phyloP scores from a whole-genome alignment of 2,329 filamentous ascomycete genomes.

The Epichloe uncinata region DNA sequence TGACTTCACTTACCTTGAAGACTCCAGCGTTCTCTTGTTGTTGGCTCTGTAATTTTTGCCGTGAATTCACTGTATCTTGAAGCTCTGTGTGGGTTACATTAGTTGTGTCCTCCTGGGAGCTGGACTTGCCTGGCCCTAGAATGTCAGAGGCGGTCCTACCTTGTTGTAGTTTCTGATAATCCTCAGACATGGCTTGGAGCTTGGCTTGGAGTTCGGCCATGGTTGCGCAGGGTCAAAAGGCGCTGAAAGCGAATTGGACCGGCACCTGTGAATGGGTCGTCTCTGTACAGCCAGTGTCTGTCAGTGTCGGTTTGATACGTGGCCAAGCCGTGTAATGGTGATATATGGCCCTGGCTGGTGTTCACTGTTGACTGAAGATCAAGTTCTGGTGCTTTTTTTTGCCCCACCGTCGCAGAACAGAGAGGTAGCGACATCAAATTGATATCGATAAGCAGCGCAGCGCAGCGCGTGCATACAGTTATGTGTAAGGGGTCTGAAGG shows the following conservation, averaged over 20 bases:
- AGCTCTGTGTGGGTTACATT: constrained; percentile 47
- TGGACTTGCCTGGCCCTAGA: neutral
- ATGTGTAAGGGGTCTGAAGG: neutral
- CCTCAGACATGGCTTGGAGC: constrained; percentile 72
- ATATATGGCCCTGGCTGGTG: too few species aligned
- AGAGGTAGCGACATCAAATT: too few species aligned
- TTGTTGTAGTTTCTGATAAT: constrained; percentile 76
- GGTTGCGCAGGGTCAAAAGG: neutral
- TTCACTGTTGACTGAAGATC: too few species aligned
- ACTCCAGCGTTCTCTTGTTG: constrained; percentile 86
- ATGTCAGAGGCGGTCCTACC: constrained; percentile 34
- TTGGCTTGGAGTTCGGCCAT: constrained; percentile 66
- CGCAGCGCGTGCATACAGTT: neutral
- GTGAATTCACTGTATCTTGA: constrained; percentile 58
- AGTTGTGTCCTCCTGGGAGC: neutral
- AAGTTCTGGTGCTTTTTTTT: too few species aligned
- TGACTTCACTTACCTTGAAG: constrained; percentile 46
- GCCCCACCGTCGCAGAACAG: neutral
- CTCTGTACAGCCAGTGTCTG: neutral
- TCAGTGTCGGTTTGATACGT: neutral
- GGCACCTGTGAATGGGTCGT: neutral
- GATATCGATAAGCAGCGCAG: neutral
- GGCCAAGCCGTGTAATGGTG: neutral
- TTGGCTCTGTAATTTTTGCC: constrained; percentile 88
- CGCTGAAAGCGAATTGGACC: neutral